Evolutionary conservation across 805 yeast species (phyloP).

Genomic region (Candida vartiovaarae): DNA sequence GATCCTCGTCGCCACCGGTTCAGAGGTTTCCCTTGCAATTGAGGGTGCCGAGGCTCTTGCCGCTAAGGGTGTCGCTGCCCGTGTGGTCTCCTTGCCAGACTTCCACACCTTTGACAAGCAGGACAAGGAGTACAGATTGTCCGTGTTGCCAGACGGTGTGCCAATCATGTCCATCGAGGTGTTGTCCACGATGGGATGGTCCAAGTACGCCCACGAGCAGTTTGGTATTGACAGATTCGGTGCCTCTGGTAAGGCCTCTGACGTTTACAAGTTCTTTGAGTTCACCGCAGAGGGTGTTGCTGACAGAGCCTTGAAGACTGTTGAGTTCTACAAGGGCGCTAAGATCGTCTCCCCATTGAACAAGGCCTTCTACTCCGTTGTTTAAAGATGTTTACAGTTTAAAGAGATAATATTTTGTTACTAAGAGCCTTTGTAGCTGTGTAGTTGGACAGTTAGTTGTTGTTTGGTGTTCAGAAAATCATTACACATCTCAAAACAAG

Average conservation of each 20-base stretch:
- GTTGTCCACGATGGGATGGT: conserved; percentile 87
- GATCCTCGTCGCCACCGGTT: conserved; percentile 85
- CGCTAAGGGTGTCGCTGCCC: conserved; percentile 60
- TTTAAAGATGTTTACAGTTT: not conserved
- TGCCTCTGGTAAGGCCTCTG: conserved; percentile 86
- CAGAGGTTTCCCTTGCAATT: conserved; percentile 77
- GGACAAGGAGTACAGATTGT: conserved; percentile 67
- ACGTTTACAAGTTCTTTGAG: conserved; percentile 76
- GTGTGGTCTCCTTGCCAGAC: conserved; percentile 91
- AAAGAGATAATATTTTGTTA: no score
- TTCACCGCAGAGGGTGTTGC: conserved; percentile 94
- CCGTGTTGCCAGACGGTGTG: conserved; percentile 90
- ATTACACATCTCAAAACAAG: no score
- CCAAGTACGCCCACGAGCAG: conserved; percentile 91
- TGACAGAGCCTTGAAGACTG: conserved; percentile 71
- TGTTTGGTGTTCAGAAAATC: no score
- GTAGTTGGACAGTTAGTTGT: no score
- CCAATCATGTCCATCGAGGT: conserved; percentile 95
- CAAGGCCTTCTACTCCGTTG: conserved; percentile 57
- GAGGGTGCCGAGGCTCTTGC: conserved; percentile 72
- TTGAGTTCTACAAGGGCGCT: conserved; percentile 77
- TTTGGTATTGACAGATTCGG: conserved; percentile 95
- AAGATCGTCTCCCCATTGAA: conserved; percentile 67
- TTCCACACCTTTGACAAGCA: conserved; percentile 85
- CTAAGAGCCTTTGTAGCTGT: no score